phyloP scores from a whole-genome alignment of 2,329 filamentous ascomycete genomes.

The Neodidymelliopsis sp. region DNA sequence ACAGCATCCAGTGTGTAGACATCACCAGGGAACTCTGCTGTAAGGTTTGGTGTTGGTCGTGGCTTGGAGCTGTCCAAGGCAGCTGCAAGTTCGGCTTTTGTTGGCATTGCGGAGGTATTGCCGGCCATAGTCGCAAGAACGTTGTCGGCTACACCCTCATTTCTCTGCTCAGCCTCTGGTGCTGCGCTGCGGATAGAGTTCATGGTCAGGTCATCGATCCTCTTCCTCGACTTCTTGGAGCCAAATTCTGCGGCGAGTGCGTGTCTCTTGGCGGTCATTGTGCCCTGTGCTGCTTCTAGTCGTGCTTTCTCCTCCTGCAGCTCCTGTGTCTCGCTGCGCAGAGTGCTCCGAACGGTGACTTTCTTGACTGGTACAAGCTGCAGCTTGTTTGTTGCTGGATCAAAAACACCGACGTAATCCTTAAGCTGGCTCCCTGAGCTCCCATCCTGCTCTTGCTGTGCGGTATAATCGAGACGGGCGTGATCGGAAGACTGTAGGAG shows the following conservation, averaged over 20 bases:
- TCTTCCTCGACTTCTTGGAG: constrained; percentile 85
- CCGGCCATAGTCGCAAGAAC: constrained; percentile 71
- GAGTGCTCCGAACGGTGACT: constrained; percentile 61
- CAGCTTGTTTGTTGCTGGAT: constrained; percentile 61
- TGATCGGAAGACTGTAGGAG: constrained; percentile 69
- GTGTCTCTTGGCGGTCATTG: constrained; percentile 67
- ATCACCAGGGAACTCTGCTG: constrained; percentile 71
- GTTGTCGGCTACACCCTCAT: constrained; percentile 43
- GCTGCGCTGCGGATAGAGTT: constrained; percentile 67
- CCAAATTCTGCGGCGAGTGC: constrained; percentile 81
- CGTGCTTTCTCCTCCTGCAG: constrained; percentile 43
- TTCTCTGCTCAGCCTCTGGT: constrained; percentile 26
- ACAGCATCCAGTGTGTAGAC: constrained; percentile 74
- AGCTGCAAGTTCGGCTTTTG: constrained; percentile 69
- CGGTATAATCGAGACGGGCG: constrained; percentile 66
- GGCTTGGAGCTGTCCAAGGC: constrained; percentile 74
- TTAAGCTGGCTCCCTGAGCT: constrained; percentile 59
- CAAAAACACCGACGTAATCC: constrained; percentile 68
- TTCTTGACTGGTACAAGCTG: constrained; percentile 62
- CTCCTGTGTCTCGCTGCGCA: constrained; percentile 55
- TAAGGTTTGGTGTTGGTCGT: constrained; percentile 72
- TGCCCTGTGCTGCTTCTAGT: constrained; percentile 38
- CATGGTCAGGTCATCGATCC: constrained; percentile 70
- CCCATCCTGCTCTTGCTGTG: constrained; percentile 57
- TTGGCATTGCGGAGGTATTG: constrained; percentile 70